phyloP scores from a whole-genome alignment of 108 stramenopile genomes.

The Cyclotella cryptica region DNA sequence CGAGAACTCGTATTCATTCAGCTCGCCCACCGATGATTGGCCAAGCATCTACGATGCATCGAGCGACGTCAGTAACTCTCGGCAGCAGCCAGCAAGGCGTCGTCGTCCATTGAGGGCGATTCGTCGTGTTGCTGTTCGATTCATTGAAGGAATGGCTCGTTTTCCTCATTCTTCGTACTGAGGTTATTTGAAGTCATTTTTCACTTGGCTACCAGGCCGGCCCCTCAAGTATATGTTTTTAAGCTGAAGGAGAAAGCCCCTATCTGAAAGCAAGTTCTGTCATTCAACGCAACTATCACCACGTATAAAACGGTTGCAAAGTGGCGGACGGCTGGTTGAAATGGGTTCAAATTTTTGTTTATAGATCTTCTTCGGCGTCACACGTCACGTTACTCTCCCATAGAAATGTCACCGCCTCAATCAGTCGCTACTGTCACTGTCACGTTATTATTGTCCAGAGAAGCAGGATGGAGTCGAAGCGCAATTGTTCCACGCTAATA shows the following conservation, averaged over 20 bases:
- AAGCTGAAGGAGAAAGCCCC: background rate
- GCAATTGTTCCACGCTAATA: background rate
- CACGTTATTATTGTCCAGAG: constrained; percentile 3
- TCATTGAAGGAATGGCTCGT: constrained; percentile 15
- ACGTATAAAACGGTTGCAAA: background rate
- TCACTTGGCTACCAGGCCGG: no score
- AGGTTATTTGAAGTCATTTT: background rate
- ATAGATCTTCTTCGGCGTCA: background rate
- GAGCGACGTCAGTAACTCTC: constrained; percentile 1
- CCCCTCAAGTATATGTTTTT: background rate
- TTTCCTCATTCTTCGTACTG: constrained; percentile 15
- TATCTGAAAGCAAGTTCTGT: background rate
- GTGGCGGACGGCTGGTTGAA: background rate
- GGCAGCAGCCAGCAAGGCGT: constrained; percentile 28
- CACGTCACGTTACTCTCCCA: background rate
- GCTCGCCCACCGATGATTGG: constrained; percentile 57
- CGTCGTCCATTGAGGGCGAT: constrained; percentile 45
- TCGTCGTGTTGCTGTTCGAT: constrained; percentile 47
- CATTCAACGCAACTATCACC: background rate
- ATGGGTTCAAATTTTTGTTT: background rate
- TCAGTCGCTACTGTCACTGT: no score
- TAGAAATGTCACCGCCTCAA: background rate
- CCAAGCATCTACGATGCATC: constrained; percentile 32
- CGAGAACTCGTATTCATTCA: constrained; percentile 47
- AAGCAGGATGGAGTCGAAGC: background rate